Evolutionary conservation across 805 yeast species (phyloP).

Genomic region (Monosporozyma unispora): DNA sequence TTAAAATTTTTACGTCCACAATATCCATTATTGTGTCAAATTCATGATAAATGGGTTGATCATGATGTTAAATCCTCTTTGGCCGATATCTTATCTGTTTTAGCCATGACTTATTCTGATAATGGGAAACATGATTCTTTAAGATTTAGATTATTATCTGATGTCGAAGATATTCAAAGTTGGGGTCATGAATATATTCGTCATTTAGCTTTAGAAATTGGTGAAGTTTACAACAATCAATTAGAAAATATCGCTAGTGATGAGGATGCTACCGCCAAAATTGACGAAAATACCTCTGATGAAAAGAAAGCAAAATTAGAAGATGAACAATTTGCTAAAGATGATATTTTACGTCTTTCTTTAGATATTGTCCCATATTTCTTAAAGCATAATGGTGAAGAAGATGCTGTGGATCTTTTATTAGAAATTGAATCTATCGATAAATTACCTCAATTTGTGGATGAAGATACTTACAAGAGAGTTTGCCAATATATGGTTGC

Average conservation of each 20-base stretch:
- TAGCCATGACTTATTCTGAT: conserved; percentile 90
- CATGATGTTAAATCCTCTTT: conserved; percentile 43
- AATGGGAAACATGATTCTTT: conserved; percentile 71
- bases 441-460: conserved; percentile 73
- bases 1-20: conserved; percentile 88
- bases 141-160: conserved; percentile 62
- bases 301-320: neutral
- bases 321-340: conserved; percentile 20
- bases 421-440: conserved; percentile 85
- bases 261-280: neutral
- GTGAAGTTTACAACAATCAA: conserved; percentile 66
- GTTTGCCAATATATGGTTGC: conserved; percentile 92
- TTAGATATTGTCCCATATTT: conserved; percentile 79
- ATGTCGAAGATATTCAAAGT: conserved; percentile 51
- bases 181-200: conserved; percentile 99
- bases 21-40: conserved; percentile 55
- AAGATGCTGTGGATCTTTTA: conserved; percentile 92
- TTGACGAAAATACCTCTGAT: conserved; percentile 5
- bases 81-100: conserved; percentile 84
- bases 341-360: conserved; percentile 53
- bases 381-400: conserved; percentile 92
- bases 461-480: conserved; percentile 72
- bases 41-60: conserved; percentile 58
- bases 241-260: conserved; percentile 21
- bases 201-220: conserved; percentile 90